Evolutionary conservation across 2,329 filamentous ascomycete genomes (phyloP).

Genomic region (Fusarium verticillioides): DNA sequence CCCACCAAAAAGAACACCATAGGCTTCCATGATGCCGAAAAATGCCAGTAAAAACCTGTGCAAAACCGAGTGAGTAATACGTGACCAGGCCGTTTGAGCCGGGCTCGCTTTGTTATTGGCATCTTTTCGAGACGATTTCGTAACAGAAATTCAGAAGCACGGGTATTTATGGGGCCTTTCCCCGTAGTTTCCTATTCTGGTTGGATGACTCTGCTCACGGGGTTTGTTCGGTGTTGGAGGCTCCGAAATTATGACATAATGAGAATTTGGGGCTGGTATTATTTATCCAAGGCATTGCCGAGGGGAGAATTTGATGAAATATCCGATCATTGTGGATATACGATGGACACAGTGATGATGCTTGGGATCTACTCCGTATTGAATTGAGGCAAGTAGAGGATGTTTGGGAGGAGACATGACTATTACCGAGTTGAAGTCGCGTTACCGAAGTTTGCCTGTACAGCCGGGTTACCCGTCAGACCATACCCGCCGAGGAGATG

Average conservation of each 20-base stretch:
- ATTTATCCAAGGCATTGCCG: neutral
- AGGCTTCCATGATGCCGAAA: neutral
- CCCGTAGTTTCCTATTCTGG: constrained; percentile 3
- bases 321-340: neutral
- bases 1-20: no score
- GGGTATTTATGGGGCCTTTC: constrained; percentile 27
- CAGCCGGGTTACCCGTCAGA: neutral
- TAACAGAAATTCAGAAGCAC: constrained; percentile 39
- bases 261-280: neutral
- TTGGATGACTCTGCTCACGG: neutral
- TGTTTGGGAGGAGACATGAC: no score
- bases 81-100: neutral
- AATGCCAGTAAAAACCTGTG: no score
- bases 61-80: neutral
- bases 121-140: constrained; percentile 40
- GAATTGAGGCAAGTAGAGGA: accelerated
- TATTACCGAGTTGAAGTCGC: no score
- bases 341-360: neutral
- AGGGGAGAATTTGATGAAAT: neutral
- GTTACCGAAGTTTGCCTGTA: neutral
- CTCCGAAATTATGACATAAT: neutral
- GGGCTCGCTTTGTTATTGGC: constrained; percentile 32
- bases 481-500: neutral
- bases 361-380: no score
- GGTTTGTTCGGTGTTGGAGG: neutral